Percentiles rank a stretch among this genome's conserved stretches.
Evolutionary conservation across 768 basidiomycete species (phyloP).

Genomic region (Podaxis sp.): DNA sequence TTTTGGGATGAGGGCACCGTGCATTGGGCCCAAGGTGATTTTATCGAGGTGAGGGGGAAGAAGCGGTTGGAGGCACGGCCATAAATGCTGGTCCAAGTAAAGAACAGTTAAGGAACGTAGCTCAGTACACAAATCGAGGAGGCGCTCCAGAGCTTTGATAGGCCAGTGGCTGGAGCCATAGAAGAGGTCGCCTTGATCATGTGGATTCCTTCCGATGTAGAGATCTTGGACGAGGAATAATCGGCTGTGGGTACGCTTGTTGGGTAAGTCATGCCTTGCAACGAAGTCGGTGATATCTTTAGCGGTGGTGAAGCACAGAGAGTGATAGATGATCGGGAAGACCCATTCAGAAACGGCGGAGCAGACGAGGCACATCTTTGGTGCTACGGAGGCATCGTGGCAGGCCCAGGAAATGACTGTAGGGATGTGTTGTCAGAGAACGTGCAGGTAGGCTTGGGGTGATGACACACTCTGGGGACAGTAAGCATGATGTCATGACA

Average conservation of each 20-base stretch:
- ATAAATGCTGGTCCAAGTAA: conserved; percentile 30
- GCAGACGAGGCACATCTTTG: conserved; percentile 7
- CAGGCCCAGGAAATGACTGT: conserved; percentile 22
- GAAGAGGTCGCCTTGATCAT: conserved; percentile 24
- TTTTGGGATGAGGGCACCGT: conserved; percentile 31
- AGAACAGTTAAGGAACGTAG: conserved; percentile 30
- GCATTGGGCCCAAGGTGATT: conserved; percentile 34
- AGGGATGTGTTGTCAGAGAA: neutral
- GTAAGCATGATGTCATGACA: neutral
- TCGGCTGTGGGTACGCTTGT: conserved; percentile 20
- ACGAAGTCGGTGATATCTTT: conserved; percentile 18
- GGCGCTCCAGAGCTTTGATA: conserved; percentile 29
- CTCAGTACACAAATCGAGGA: conserved; percentile 28
- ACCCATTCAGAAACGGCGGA: conserved; percentile 19
- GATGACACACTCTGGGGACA: neutral
- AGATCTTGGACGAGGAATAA: conserved; percentile 26
- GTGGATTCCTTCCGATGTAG: conserved; percentile 29
- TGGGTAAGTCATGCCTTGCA: conserved; percentile 21
- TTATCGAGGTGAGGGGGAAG: conserved; percentile 30
- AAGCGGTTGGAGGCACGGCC: conserved; percentile 29
- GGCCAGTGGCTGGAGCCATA: conserved; percentile 33
- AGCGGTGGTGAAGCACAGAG: conserved; percentile 17
- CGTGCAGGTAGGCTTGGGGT: neutral
- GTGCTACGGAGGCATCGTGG: neutral
- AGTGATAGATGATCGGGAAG: conserved; percentile 22